phyloP scores from a whole-genome alignment of 106 monocot species.

The Dendrobium nobile region DNA sequence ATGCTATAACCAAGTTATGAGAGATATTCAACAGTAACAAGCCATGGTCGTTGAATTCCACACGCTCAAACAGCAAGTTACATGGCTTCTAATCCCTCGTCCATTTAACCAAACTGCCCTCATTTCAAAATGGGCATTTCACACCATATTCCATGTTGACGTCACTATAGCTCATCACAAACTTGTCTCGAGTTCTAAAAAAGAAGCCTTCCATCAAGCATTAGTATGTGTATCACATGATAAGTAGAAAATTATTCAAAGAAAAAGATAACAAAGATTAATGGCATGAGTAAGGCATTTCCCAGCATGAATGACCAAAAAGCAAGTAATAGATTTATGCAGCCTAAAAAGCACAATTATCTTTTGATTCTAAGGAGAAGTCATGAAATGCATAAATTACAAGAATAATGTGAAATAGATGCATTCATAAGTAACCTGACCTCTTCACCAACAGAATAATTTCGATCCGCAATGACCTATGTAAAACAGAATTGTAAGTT shows the following conservation, averaged over 20 bases:
- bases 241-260: not conserved
- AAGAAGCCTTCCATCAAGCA: not conserved
- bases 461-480: constrained; percentile 75
- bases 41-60: no score
- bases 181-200: no score
- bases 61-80: no score
- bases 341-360: not conserved
- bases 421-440: constrained; percentile 20
- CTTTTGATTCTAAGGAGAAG: not conserved
- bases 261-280: not conserved
- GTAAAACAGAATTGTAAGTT: not conserved
- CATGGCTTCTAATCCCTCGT: no score
- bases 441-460: constrained; percentile 69
- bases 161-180: no score
- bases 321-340: not conserved
- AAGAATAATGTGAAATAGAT: not conserved
- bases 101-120: no score
- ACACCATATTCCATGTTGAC: no score
- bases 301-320: not conserved
- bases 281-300: not conserved
- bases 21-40: no score
- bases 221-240: not conserved
- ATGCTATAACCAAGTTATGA: no score
- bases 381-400: not conserved
- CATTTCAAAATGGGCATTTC: no score